These are phyloP conservation scores for Rhizophlyctis rosea DNA, from an alignment of 192 early-diverging fungal species.

Conservation along the genomic window DNA sequence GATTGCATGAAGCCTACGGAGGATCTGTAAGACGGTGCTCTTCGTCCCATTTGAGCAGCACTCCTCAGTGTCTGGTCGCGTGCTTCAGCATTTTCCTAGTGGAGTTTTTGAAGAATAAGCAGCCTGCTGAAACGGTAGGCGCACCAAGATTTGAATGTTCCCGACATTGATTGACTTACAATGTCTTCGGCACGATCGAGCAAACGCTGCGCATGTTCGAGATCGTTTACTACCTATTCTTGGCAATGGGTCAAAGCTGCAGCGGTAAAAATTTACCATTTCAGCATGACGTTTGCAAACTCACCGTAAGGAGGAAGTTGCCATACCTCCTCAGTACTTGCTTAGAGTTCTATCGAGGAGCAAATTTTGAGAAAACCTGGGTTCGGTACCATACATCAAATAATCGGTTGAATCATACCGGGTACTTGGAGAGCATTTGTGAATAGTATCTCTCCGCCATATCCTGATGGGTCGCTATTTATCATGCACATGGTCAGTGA, in stretches of 20 bases:
- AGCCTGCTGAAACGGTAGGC: too few relatives aligned
- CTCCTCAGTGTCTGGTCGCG: too few relatives aligned
- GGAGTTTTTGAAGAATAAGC: too few relatives aligned
- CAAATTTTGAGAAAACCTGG: neutral
- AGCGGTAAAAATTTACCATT: neutral
- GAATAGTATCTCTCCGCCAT: conserved; percentile 7
- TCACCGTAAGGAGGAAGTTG: conserved; percentile 15
- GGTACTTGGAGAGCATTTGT: conserved; percentile 17
- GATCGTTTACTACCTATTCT: conserved; percentile 1
- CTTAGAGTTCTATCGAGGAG: conserved; percentile 8
- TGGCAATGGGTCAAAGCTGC: neutral
- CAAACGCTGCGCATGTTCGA: conserved; percentile 14
- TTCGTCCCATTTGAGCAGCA: too few relatives aligned
- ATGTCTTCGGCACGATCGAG: conserved; percentile 21
- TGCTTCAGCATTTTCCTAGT: too few relatives aligned
- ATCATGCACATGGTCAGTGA: too few relatives aligned
- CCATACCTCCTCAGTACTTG: conserved; percentile 15
- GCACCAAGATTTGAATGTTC: too few relatives aligned
- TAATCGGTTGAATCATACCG: conserved; percentile 9
- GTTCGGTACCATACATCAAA: neutral
- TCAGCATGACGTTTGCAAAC: neutral
- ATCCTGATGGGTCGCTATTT: neutral
- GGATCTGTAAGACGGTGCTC: too few relatives aligned
- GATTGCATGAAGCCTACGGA: too few relatives aligned
- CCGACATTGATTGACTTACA: too few relatives aligned